Conservation (phyloP, 106 monocot genomes). For the Phalaenopsis equestris region DNA sequence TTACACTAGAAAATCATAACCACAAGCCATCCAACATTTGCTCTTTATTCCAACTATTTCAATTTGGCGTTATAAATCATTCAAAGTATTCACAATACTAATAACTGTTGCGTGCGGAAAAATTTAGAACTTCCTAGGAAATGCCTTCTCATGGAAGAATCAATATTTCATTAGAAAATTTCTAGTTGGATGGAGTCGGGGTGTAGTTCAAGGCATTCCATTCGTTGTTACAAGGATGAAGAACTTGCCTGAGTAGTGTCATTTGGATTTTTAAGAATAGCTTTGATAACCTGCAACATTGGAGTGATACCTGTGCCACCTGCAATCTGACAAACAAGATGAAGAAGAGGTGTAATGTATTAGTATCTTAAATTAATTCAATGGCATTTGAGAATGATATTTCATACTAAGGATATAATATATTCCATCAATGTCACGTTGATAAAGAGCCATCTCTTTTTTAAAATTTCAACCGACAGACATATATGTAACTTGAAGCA, state of each 20-base stretch:
- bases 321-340: slow-evolving; percentile 45
- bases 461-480: too few relatives aligned
- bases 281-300: slow-evolving; percentile 89
- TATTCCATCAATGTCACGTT: too few relatives aligned
- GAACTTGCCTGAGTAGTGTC: slow-evolving; percentile 64
- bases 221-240: background rate
- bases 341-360: background rate
- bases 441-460: too few relatives aligned
- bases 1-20: too few relatives aligned
- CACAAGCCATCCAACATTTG: too few relatives aligned
- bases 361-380: background rate
- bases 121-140: background rate
- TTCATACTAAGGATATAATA: background rate
- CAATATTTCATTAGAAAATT: background rate
- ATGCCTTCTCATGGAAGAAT: background rate
- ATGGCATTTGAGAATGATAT: background rate
- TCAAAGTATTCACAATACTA: background rate
- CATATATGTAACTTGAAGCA: background rate
- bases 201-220: too few relatives aligned
- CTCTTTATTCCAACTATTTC: background rate
- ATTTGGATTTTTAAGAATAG: slow-evolving; percentile 85
- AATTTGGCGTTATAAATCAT: background rate
- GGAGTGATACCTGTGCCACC: slow-evolving; percentile 93
- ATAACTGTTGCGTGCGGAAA: background rate
- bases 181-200: too few relatives aligned